phyloP scores from a whole-genome alignment of 2,329 filamentous ascomycete genomes.

The Calonectria crousiana region DNA sequence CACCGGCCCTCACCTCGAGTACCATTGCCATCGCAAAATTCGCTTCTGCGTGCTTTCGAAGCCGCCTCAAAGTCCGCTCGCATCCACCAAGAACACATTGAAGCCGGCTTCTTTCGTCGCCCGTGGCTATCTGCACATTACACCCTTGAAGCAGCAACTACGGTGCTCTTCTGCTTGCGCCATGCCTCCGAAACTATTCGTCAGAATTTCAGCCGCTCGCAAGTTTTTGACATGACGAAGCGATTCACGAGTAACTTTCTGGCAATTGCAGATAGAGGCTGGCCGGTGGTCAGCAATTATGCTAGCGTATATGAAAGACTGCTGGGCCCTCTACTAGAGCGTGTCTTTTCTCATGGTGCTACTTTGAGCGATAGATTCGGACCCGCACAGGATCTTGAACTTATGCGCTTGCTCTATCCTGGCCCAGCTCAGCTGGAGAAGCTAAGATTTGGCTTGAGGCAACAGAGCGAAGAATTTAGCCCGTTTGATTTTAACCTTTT shows the following conservation, averaged over 20 bases:
- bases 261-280: not conserved
- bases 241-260: not conserved
- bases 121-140: not conserved
- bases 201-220: not conserved
- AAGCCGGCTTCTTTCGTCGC: not conserved
- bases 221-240: not conserved
- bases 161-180: not conserved
- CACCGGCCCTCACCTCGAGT: not conserved
- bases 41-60: not conserved
- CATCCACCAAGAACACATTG: not conserved
- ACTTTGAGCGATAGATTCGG: not conserved
- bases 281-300: not conserved
- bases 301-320: not conserved
- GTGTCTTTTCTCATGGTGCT: not conserved
- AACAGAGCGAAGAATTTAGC: conserved; percentile 9
- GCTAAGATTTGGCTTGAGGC: not conserved
- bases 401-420: conserved; percentile 19
- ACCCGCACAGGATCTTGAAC: conserved; percentile 14
- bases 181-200: not conserved
- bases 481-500: conserved; percentile 19
- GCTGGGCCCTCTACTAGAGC: not conserved
- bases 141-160: not conserved
- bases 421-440: conserved; percentile 17
- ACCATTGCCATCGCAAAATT: not conserved
- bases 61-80: not conserved